phyloP scores from a whole-genome alignment of 2,329 filamentous ascomycete genomes.

The Trichoderma atrobrunneum region DNA sequence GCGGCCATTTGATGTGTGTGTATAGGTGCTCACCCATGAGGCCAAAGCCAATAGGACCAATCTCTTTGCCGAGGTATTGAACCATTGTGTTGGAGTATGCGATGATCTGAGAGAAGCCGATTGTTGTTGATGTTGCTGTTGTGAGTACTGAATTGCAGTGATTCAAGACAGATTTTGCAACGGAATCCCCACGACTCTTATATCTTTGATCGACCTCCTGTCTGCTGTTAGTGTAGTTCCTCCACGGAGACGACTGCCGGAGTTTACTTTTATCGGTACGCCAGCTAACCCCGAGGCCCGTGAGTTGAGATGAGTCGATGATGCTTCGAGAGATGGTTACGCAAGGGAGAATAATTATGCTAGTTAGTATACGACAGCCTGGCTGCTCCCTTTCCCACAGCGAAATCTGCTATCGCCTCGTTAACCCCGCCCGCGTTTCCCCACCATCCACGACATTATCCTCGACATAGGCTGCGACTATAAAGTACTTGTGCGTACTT shows the following conservation, averaged over 20 bases:
- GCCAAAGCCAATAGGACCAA: constrained; percentile 53
- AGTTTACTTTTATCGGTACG: neutral
- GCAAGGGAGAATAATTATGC: neutral
- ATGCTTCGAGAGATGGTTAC: neutral
- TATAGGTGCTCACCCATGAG: constrained; percentile 51
- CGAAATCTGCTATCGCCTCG: neutral
- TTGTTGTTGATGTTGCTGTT: neutral
- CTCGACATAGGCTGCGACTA: neutral
- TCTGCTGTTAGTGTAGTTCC: neutral
- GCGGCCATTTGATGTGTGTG: neutral
- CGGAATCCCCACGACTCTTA: neutral
- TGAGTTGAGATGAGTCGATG: neutral
- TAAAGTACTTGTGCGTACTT: neutral
- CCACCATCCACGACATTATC: neutral
- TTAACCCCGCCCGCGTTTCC: neutral
- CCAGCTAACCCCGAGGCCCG: neutral
- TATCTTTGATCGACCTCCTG: neutral
- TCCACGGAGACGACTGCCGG: neutral
- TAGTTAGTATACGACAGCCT: neutral
- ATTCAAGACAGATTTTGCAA: neutral
- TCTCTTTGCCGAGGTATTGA: constrained; percentile 40
- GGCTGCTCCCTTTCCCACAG: neutral
- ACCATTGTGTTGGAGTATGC: constrained; percentile 1
- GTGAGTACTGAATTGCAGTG: neutral
- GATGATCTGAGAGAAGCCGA: neutral